Evolutionary conservation across 345 rosid genomes (phyloP).

Genomic region (Anacardium occidentale): DNA sequence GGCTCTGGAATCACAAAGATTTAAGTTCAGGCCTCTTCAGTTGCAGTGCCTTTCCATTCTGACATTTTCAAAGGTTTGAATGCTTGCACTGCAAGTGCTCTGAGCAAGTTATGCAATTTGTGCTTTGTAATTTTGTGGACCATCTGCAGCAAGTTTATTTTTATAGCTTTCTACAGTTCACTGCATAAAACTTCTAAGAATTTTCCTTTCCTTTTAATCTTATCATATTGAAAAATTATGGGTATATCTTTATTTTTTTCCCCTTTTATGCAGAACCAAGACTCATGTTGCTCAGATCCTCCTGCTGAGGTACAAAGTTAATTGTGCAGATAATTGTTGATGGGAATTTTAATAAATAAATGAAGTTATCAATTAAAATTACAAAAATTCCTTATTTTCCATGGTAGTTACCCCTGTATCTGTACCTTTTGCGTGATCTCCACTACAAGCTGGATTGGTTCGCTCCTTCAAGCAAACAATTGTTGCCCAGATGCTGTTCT

Average conservation of each 20-base stretch:
- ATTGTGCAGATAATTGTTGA: background rate
- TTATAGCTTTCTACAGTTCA: too few species aligned
- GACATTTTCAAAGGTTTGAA: constrained; percentile 57
- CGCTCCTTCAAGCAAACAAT: constrained; percentile 38
- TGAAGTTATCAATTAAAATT: constrained; percentile 1
- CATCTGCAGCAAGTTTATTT: background rate
- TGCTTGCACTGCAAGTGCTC: constrained; percentile 13
- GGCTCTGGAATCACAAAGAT: constrained; percentile 61
- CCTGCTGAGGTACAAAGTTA: constrained; percentile 59
- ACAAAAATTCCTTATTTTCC: constrained; percentile 21
- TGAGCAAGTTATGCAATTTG: background rate
- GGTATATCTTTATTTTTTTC: constrained; percentile 12
- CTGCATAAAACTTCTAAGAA: background rate
- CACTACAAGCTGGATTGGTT: constrained; percentile 66
- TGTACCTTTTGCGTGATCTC: constrained; percentile 72
- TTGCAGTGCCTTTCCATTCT: constrained; percentile 59
- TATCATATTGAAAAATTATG: constrained; percentile 5
- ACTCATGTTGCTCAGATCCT: constrained; percentile 59
- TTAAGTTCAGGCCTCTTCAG: constrained; percentile 74
- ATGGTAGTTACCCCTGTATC: constrained; percentile 61
- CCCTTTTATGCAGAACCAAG: constrained; percentile 47
- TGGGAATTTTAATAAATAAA: background rate
- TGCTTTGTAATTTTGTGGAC: background rate
- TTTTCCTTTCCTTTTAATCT: background rate
- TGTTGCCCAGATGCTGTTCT: constrained; percentile 39